These are phyloP conservation scores for Neonectria sp. DNA, from an alignment of 2,329 filamentous ascomycete genomes.

Conservation along the genomic window DNA sequence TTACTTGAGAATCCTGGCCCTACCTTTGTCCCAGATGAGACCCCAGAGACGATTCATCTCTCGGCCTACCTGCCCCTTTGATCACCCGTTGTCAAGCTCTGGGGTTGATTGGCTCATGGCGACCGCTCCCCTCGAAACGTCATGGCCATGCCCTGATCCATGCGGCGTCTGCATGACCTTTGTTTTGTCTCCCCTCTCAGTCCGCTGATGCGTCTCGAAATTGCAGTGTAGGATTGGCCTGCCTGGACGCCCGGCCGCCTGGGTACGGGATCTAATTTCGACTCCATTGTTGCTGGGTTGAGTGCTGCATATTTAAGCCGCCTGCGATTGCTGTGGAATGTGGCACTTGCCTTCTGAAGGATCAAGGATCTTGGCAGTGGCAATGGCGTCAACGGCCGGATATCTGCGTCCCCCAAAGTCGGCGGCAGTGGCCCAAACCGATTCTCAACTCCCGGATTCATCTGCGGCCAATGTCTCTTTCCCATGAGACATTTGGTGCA, in stretches of 20 bases:
- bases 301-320: slow-evolving; percentile 12
- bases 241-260: slow-evolving; percentile 21
- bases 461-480: slow-evolving; percentile 9
- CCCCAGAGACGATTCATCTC: slow-evolving; percentile 9
- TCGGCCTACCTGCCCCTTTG: slow-evolving; percentile 32
- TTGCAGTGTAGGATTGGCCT: slow-evolving; percentile 35
- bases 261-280: slow-evolving; percentile 15
- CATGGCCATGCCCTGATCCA: slow-evolving; percentile 41
- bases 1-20: slow-evolving; percentile 16
- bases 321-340: slow-evolving; percentile 13
- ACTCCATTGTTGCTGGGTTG: not conserved
- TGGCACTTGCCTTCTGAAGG: slow-evolving; percentile 17
- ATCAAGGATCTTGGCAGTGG: not conserved
- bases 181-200: slow-evolving; percentile 29
- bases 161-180: slow-evolving; percentile 45
- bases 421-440: slow-evolving; percentile 5
- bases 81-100: slow-evolving; percentile 24
- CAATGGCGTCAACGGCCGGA: slow-evolving; percentile 21
- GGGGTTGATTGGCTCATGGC: slow-evolving; percentile 32
- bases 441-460: not conserved
- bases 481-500: slow-evolving; percentile 15
- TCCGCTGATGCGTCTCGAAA: slow-evolving; percentile 39
- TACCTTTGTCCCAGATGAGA: slow-evolving; percentile 19
- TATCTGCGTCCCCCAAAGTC: slow-evolving; percentile 18
- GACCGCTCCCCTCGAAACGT: slow-evolving; percentile 29